phyloP scores from a whole-genome alignment of 805 yeast genomes.

The Saccharomycopsis fermentans region DNA sequence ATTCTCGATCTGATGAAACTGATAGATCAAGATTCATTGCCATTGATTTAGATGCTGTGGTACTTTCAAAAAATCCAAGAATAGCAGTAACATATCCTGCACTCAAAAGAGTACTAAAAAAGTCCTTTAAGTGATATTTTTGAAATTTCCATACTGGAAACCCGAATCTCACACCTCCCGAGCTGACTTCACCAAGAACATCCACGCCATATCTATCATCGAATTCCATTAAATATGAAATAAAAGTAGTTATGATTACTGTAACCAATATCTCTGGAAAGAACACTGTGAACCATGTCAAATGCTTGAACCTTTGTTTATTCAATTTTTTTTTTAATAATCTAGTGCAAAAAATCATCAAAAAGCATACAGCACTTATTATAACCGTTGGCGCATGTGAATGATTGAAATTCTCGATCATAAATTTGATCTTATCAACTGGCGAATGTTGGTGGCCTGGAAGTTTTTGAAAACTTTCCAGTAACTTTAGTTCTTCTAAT shows the following conservation, averaged over 20 bases:
- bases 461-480: constrained; percentile 33
- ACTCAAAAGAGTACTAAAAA: constrained; percentile 47
- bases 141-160: constrained; percentile 44
- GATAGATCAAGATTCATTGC: constrained; percentile 64
- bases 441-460: constrained; percentile 60
- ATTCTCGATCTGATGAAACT: constrained; percentile 78
- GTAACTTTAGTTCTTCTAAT: constrained; percentile 64
- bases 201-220: constrained; percentile 43
- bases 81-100: constrained; percentile 72
- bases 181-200: constrained; percentile 58
- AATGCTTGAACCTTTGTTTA: constrained; percentile 4
- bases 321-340: constrained; percentile 31
- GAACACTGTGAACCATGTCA: constrained; percentile 34
- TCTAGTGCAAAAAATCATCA: constrained; percentile 33
- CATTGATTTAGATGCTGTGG: constrained; percentile 83
- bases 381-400: constrained; percentile 49
- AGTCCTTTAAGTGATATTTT: constrained; percentile 23
- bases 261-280: constrained; percentile 80
- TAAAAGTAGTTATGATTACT: constrained; percentile 49
- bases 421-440: constrained; percentile 52
- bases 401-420: constrained; percentile 34
- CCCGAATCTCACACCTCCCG: constrained; percentile 38
- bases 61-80: constrained; percentile 85
- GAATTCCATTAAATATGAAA: constrained; percentile 41
- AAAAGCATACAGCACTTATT: constrained; percentile 46